A percentile compares a stretch with the other conserved stretches of the same genome.
phyloP scores from a whole-genome alignment of 257 asterid genomes.

The Knoxia roxburghii region DNA sequence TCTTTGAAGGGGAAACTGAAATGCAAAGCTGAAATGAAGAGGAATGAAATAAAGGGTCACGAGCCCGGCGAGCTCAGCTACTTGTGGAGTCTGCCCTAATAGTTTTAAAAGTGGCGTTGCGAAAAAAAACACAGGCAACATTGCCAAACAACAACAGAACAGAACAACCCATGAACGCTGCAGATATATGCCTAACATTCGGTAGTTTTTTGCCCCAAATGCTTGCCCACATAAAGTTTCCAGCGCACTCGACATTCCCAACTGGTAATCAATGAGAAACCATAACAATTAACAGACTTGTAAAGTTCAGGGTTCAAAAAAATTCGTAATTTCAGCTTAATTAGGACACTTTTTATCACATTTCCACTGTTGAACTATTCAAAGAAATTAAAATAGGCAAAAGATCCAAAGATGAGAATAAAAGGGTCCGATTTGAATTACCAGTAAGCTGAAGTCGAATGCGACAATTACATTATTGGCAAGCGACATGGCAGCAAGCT shows the following conservation, averaged over 20 bases:
- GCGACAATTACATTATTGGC: slow-evolving; percentile 55
- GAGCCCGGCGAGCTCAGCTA: slow-evolving; percentile 71
- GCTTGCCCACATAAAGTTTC: slow-evolving; percentile 96
- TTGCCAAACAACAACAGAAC: slow-evolving; percentile 27
- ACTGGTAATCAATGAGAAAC: slow-evolving; percentile 21
- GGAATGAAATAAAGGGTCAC: slow-evolving; percentile 56
- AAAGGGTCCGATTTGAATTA: no score
- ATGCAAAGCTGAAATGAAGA: slow-evolving; percentile 64
- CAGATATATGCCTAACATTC: slow-evolving; percentile 71
- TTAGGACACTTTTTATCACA: background rate
- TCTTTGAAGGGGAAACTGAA: slow-evolving; percentile 66
- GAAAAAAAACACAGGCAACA: slow-evolving; percentile 46
- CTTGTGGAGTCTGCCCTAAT: slow-evolving; percentile 62
- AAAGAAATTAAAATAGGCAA: no score
- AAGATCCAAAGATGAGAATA: no score
- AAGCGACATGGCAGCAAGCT: slow-evolving; percentile 82
- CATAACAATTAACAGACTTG: background rate
- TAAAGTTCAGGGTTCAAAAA: no score
- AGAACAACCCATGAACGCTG: slow-evolving; percentile 83
- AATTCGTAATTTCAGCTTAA: background rate
- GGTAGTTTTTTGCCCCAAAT: slow-evolving; percentile 65
- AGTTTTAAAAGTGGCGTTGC: slow-evolving; percentile 55
- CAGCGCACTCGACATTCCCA: slow-evolving; percentile 91
- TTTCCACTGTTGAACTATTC: no score
- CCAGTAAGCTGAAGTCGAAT: slow-evolving; percentile 74